These are phyloP conservation scores for Colletotrichum orbiculare DNA, from an alignment of 2,329 filamentous ascomycete genomes.

Conservation along the genomic window DNA sequence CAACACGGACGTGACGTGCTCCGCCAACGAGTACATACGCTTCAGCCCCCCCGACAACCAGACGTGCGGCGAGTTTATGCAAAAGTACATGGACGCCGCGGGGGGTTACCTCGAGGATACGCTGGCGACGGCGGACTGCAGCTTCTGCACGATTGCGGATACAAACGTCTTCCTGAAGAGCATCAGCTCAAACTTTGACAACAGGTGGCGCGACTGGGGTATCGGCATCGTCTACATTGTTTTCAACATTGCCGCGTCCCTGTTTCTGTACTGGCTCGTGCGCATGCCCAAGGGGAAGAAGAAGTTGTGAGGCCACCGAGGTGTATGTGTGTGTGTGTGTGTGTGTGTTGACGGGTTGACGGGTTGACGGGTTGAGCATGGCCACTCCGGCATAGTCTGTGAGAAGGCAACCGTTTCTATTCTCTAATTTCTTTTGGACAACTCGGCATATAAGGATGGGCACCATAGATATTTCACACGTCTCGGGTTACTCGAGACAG, in stretches of 20 bases:
- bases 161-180: constrained; percentile 52
- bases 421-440: constrained; percentile 4
- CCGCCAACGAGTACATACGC: constrained; percentile 58
- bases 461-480: constrained; percentile 15
- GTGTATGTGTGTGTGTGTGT: neutral
- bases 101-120: constrained; percentile 62
- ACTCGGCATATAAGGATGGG: constrained; percentile 3
- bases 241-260: constrained; percentile 59
- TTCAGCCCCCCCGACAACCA: constrained; percentile 62
- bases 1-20: constrained; percentile 40
- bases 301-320: constrained; percentile 3
- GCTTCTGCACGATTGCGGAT: constrained; percentile 52
- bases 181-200: constrained; percentile 56
- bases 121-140: constrained; percentile 53
- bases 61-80: constrained; percentile 61
- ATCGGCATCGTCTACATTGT: constrained; percentile 63
- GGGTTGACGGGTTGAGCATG: neutral
- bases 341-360: neutral
- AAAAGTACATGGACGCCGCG: constrained; percentile 50
- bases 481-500: neutral
- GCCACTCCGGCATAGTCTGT: neutral
- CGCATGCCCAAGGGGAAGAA: constrained; percentile 45
- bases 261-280: constrained; percentile 60
- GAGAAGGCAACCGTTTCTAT: neutral
- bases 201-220: constrained; percentile 67